Evolutionary conservation across 306 rosid genomes (phyloP).

Genomic region (Aeschynomene evenia): DNA sequence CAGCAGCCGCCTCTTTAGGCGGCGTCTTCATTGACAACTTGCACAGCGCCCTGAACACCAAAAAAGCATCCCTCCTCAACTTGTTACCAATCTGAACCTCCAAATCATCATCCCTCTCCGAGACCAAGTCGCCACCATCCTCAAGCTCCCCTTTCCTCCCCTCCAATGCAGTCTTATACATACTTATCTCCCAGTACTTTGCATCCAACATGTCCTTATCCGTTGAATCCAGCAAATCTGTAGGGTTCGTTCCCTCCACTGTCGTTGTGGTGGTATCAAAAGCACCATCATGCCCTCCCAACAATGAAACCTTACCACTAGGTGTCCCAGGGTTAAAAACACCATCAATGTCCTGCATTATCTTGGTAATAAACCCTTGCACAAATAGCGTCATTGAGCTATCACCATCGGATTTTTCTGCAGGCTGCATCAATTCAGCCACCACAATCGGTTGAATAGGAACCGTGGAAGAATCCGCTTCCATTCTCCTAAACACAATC

Average conservation of each 20-base stretch:
- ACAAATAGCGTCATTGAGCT: conserved; percentile 80
- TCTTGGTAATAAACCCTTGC: conserved; percentile 93
- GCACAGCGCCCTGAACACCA: conserved; percentile 96
- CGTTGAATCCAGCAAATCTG: conserved; percentile 95
- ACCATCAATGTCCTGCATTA: conserved; percentile 97
- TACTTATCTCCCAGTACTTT: conserved; percentile 98
- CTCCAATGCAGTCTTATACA: conserved; percentile 98
- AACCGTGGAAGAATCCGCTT: conserved; percentile 94
- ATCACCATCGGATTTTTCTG: conserved; percentile 73
- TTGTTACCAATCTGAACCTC: conserved; percentile 99
- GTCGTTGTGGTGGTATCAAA: conserved; percentile 71
- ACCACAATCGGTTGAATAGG: conserved; percentile 96
- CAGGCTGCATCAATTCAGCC: conserved; percentile 88
- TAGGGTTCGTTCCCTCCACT: conserved; percentile 90
- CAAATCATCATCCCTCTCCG: conserved; percentile 96
- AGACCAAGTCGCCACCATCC: conserved; percentile 81
- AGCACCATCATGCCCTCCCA: conserved; percentile 90
- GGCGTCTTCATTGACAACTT: conserved; percentile 96
- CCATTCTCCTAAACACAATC: conserved; percentile 97
- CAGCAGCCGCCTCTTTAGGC: conserved; percentile 85
- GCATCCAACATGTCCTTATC: conserved; percentile 99
- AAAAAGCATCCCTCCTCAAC: conserved; percentile 89
- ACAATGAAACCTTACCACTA: conserved; percentile 42
- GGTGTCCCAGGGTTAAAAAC: conserved; percentile 79
- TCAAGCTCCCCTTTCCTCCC: conserved; percentile 91